These are phyloP conservation scores for Pythium plurisporium DNA, from an alignment of 352 stramenopile species.

Conservation along the genomic window DNA sequence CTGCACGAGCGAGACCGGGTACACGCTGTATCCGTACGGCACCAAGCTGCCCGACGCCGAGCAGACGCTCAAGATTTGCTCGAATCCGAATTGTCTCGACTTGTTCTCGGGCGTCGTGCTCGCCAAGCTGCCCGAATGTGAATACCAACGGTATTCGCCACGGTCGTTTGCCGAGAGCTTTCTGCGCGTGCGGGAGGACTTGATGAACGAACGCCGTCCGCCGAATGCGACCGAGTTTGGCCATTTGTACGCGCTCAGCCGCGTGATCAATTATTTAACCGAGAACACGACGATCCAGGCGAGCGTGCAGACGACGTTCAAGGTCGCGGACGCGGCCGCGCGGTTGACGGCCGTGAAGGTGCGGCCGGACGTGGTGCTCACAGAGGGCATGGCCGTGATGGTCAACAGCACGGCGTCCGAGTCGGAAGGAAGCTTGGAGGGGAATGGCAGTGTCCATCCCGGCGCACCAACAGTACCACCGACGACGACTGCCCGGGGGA, in stretches of 20 bases:
- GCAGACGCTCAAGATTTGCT: slow-evolving; percentile 17
- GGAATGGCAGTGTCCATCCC: too few relatives aligned
- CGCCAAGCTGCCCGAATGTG: slow-evolving; percentile 28
- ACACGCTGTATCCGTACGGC: slow-evolving; percentile 21
- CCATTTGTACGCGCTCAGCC: slow-evolving; percentile 28
- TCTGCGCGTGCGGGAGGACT: slow-evolving; percentile 25
- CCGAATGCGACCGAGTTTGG: slow-evolving; percentile 21
- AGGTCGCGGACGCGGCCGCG: neutral
- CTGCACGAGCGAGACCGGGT: slow-evolving; percentile 23
- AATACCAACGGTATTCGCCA: slow-evolving; percentile 20
- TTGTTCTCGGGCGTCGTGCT: slow-evolving; percentile 26
- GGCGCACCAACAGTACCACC: too few relatives aligned
- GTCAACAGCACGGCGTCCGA: slow-evolving; percentile 10
- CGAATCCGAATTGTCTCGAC: slow-evolving; percentile 24
- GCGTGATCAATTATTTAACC: slow-evolving; percentile 28
- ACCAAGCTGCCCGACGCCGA: slow-evolving; percentile 14
- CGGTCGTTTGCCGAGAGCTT: slow-evolving; percentile 25
- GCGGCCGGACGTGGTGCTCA: slow-evolving; percentile 25
- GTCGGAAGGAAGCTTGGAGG: too few relatives aligned
- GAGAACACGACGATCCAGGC: slow-evolving; percentile 26
- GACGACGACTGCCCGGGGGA: neutral
- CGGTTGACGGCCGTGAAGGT: slow-evolving; percentile 18
- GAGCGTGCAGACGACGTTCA: slow-evolving; percentile 15
- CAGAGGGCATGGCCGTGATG: slow-evolving; percentile 17
- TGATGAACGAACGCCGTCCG: slow-evolving; percentile 10